phyloP scores from a whole-genome alignment of 106 monocot genomes.

The Platanthera zijinensis region DNA sequence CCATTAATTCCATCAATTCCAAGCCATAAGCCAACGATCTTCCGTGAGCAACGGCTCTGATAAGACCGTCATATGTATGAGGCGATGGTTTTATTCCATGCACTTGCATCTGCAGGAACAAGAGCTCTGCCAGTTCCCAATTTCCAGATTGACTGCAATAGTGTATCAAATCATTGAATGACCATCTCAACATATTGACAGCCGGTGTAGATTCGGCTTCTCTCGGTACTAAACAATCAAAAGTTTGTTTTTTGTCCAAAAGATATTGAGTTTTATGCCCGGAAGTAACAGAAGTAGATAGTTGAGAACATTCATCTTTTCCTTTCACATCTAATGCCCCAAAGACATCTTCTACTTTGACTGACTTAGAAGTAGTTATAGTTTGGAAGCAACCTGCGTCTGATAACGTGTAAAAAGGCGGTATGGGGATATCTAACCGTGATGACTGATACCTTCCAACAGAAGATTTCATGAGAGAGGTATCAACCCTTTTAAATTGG shows the following conservation, averaged over 20 bases:
- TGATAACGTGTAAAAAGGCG: slow-evolving; percentile 17
- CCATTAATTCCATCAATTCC: slow-evolving; percentile 64
- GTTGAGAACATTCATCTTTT: slow-evolving; percentile 1
- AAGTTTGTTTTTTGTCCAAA: not conserved
- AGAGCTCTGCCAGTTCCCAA: slow-evolving; percentile 44
- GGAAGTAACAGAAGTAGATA: not conserved
- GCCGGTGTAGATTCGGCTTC: slow-evolving; percentile 11
- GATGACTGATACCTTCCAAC: slow-evolving; percentile 31
- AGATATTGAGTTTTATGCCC: slow-evolving; percentile 9
- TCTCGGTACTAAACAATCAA: not conserved
- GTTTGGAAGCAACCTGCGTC: slow-evolving; percentile 9
- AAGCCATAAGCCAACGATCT: slow-evolving; percentile 53
- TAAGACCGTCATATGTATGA: slow-evolving; percentile 72
- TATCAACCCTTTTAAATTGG: slow-evolving; percentile 16
- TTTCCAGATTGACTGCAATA: slow-evolving; percentile 26
- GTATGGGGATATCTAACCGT: slow-evolving; percentile 67
- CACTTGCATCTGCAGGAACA: slow-evolving; percentile 69
- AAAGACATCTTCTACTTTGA: not conserved
- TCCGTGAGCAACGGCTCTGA: slow-evolving; percentile 48
- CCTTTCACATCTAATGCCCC: not conserved
- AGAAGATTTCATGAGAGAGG: slow-evolving; percentile 28
- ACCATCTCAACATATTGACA: slow-evolving; percentile 39
- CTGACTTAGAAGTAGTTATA: not conserved
- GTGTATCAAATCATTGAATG: slow-evolving; percentile 56
- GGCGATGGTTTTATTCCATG: slow-evolving; percentile 59